Conservation (phyloP, 176 grass and related monocot species). For the Thinopyrum elongatum region DNA sequence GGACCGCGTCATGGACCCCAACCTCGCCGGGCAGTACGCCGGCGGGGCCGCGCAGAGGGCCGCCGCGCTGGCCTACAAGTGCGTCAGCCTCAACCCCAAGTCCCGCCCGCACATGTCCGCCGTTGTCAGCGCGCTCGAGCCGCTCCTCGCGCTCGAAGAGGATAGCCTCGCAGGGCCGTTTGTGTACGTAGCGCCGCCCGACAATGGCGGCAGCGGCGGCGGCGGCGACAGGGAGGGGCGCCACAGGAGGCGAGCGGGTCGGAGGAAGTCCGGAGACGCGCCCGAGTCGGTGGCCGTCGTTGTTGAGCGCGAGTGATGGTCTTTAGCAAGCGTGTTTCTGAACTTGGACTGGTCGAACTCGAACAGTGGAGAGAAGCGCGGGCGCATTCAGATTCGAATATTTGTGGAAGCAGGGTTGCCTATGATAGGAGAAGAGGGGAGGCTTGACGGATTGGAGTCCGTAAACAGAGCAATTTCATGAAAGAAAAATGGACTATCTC, state of each 20-base stretch:
- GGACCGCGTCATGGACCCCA: slow-evolving; percentile 66
- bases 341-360: background rate
- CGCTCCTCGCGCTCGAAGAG: slow-evolving; percentile 65
- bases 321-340: background rate
- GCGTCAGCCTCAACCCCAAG: slow-evolving; percentile 69
- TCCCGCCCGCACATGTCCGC: slow-evolving; percentile 67
- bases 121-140: slow-evolving; percentile 68
- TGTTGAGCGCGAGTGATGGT: slow-evolving; percentile 10
- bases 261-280: background rate
- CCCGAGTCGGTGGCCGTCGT: background rate
- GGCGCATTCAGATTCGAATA: background rate
- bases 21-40: slow-evolving; percentile 60
- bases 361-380: background rate
- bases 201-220: background rate
- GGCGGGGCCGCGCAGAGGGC: slow-evolving; percentile 53
- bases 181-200: slow-evolving; percentile 51
- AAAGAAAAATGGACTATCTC: background rate
- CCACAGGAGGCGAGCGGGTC: slow-evolving; percentile 4
- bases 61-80: slow-evolving; percentile 51
- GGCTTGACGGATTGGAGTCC: background rate
- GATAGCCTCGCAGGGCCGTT: slow-evolving; percentile 48
- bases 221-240: background rate
- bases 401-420: background rate
- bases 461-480: background rate
- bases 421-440: background rate